These are phyloP conservation scores for Dothideomycetes sp. DNA, from an alignment of 2,329 filamentous ascomycete species.

Conservation along the genomic window DNA sequence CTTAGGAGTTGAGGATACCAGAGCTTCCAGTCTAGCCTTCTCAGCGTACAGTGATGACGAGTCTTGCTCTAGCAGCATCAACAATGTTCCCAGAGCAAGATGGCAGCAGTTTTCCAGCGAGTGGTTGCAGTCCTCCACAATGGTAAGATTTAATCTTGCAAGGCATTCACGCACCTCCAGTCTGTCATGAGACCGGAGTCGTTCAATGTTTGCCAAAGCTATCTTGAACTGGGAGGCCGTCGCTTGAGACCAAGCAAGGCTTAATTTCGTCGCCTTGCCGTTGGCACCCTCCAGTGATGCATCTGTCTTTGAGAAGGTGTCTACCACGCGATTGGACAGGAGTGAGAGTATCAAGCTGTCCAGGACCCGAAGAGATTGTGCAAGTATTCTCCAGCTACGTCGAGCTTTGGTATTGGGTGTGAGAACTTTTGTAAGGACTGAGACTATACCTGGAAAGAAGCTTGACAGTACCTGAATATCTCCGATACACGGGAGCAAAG, in stretches of 20 bases:
- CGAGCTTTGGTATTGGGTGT: slow-evolving; percentile 55
- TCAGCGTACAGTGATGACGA: slow-evolving; percentile 17
- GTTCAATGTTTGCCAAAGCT: slow-evolving; percentile 67
- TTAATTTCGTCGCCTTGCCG: not conserved
- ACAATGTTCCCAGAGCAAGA: slow-evolving; percentile 71
- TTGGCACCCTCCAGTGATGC: slow-evolving; percentile 1
- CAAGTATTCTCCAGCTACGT: slow-evolving; percentile 52
- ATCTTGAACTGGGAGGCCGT: slow-evolving; percentile 74
- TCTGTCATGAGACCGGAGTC: slow-evolving; percentile 60
- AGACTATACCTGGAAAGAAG: slow-evolving; percentile 81
- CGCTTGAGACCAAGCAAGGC: slow-evolving; percentile 58
- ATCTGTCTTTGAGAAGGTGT: slow-evolving; percentile 24
- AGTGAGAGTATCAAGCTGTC: slow-evolving; percentile 10
- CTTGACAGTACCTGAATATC: slow-evolving; percentile 68
- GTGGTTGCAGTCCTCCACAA: slow-evolving; percentile 68
- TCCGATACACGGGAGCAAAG: slow-evolving; percentile 52
- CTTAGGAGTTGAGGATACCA: slow-evolving; percentile 51
- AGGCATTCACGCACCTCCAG: slow-evolving; percentile 58
- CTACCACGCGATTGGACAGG: slow-evolving; percentile 6
- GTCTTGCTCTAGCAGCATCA: slow-evolving; percentile 48
- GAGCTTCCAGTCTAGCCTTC: slow-evolving; percentile 39
- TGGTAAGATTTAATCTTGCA: slow-evolving; percentile 56
- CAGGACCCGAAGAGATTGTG: slow-evolving; percentile 15
- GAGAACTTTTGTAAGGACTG: slow-evolving; percentile 64
- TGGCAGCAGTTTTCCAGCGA: slow-evolving; percentile 58